A percentile compares a stretch with the other conserved stretches of the same genome.
Evolutionary conservation across 768 basidiomycete species (phyloP).

Genomic region (Pleurotus eryngii): DNA sequence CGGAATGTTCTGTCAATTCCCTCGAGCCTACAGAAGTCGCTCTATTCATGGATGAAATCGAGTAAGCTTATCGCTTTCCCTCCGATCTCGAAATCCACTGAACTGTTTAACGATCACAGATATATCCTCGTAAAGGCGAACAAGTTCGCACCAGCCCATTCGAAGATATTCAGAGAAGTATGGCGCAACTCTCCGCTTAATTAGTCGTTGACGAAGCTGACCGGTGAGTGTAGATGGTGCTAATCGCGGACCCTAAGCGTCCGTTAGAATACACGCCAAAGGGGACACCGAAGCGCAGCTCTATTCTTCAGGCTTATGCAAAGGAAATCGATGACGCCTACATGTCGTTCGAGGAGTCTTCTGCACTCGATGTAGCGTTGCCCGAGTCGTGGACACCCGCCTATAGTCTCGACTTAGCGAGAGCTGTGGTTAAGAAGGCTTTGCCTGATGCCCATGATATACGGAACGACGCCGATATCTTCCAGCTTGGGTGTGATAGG

Average conservation of each 20-base stretch:
- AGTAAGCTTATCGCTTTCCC: constrained; percentile 11
- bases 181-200: constrained; percentile 12
- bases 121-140: constrained; percentile 20
- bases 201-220: neutral
- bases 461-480: constrained; percentile 26
- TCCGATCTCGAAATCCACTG: neutral
- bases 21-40: constrained; percentile 14
- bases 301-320: constrained; percentile 18
- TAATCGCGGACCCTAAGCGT: constrained; percentile 24
- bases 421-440: constrained; percentile 17
- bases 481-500: constrained; percentile 33
- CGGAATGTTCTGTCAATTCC: constrained; percentile 20
- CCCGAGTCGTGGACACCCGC: constrained; percentile 16
- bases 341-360: constrained; percentile 20
- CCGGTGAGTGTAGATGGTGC: constrained; percentile 12
- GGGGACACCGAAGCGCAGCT: constrained; percentile 23
- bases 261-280: constrained; percentile 31
- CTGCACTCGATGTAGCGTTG: constrained; percentile 16
- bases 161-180: constrained; percentile 26
- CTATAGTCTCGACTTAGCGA: constrained; percentile 18
- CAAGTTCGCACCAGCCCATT: constrained; percentile 20
- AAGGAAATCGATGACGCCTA: constrained; percentile 18
- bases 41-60: constrained; percentile 22
- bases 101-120: constrained; percentile 13
- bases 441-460: constrained; percentile 19